Base-by-base conservation (phyloP, 306 rosid genomes). In the Leucaena leucocephala region DNA sequence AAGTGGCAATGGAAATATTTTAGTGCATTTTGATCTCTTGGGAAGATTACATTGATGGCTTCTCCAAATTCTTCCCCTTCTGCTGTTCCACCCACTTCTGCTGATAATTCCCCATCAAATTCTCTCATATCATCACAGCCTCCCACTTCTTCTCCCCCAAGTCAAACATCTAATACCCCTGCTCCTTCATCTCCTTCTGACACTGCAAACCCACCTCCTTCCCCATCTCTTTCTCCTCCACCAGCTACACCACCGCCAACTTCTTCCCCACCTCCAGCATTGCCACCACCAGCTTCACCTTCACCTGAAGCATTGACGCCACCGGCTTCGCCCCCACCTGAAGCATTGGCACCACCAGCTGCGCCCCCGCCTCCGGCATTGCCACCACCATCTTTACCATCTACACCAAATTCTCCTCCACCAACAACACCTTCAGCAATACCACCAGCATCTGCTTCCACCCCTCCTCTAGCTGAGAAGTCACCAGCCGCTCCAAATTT, bases 21-120 rank as follows among this genome's bases (percentile, higher is more conserved):
- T 78, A 84, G 81, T 44, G 70, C 73, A 78, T 82, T 85, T 70
- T 76, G 78, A 50, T 79, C 14, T 55, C 75, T 46, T 62, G 80
- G 77, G 78, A 72, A 84, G 83, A 77, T 70, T 84, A 46, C 42
- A 49, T 76, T 72, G 72, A 94, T 95, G 98, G 86, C 97, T 86
- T 84, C 97, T 65, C 97, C 98, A 21, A 88, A 79, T 84, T 82
- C 89, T 84, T 84, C 96, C 21, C 93, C 97, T 59, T 74, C 88
- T 63, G 75, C 88, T 64, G 91, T 79, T 78, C 86, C 98, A 57
- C 92, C 96, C n/a, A 43, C 85, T 50, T 80, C 85, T 83, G 49
- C 66, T 84, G 81, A 54, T 68, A 66, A 72, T 40, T 40, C 81
- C 17, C 83, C 63, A 8, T 75, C 86, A 55, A 46, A 71, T 78